Evolutionary conservation across 352 stramenopile species (phyloP).

Genomic region (Phytophthora palmivora): DNA sequence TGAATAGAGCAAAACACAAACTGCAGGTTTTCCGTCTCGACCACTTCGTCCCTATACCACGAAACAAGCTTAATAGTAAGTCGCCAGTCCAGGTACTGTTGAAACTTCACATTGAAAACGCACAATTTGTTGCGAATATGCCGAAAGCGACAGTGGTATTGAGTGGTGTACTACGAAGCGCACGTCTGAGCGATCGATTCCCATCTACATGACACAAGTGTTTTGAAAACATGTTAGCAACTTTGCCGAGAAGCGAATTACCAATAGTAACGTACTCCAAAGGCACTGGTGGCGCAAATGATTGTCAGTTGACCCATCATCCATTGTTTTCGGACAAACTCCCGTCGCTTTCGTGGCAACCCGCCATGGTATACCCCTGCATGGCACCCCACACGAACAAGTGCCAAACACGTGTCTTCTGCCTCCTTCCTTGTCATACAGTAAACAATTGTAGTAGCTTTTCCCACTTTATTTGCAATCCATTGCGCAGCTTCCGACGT

Average conservation of each 20-base stretch:
- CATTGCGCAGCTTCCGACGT: conserved; percentile 19
- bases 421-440: conserved; percentile 79
- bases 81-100: not conserved
- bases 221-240: not conserved
- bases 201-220: conserved; percentile 59
- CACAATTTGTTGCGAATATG: conserved; percentile 86
- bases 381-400: conserved; percentile 57
- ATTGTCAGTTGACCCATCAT: conserved; percentile 75
- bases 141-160: conserved; percentile 64
- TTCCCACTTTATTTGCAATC: conserved; percentile 43
- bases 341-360: conserved; percentile 54
- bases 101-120: conserved; percentile 11
- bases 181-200: conserved; percentile 79
- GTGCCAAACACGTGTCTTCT: conserved; percentile 58
- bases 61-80: conserved; percentile 3
- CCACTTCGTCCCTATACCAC: conserved; percentile 65
- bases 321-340: conserved; percentile 84
- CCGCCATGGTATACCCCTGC: conserved; percentile 81
- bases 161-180: conserved; percentile 81
- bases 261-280: conserved; percentile 51
- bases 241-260: not conserved
- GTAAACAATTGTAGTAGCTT: conserved; percentile 68
- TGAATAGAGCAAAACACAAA: conserved; percentile 71
- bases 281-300: conserved; percentile 82
- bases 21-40: conserved; percentile 57